phyloP scores from a whole-genome alignment of 768 basidiomycete genomes.

The Suillus hirtellus region DNA sequence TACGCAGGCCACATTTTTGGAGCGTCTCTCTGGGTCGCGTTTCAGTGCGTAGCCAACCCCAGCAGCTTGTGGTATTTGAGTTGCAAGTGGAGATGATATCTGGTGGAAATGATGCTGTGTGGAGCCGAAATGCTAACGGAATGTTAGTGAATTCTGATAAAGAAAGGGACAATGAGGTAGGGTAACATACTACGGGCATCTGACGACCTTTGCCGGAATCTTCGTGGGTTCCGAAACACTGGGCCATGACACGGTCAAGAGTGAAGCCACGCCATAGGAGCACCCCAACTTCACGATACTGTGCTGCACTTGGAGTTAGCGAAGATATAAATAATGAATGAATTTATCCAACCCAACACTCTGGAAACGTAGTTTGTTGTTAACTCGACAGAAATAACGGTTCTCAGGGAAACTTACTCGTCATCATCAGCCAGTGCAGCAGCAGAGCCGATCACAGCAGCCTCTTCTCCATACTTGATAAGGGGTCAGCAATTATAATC shows the following conservation, averaged over 20 bases:
- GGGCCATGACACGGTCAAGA: conserved; percentile 81
- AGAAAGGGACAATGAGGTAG: neutral
- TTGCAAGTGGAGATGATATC: conserved; percentile 91
- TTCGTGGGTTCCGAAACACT: conserved; percentile 86
- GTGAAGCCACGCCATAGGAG: conserved; percentile 85
- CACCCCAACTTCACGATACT: conserved; percentile 93
- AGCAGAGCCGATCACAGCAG: conserved; percentile 84
- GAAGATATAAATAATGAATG: neutral
- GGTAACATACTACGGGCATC: conserved; percentile 80
- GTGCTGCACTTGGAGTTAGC: conserved; percentile 46
- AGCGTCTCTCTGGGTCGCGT: conserved; percentile 67
- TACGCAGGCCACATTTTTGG: conserved; percentile 78
- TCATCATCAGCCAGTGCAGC: conserved; percentile 82
- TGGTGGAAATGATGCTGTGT: conserved; percentile 85
- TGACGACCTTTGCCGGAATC: conserved; percentile 88
- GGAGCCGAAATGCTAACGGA: conserved; percentile 79
- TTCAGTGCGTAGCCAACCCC: conserved; percentile 90
- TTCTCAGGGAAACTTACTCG: conserved; percentile 57
- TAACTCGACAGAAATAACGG: neutral
- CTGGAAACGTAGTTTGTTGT: conserved; percentile 36
- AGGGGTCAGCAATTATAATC: conserved; percentile 9
- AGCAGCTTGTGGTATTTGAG: conserved; percentile 93
- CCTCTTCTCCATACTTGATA: conserved; percentile 84
- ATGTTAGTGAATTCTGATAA: conserved; percentile 11
- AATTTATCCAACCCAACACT: conserved; percentile 59